Evolutionary conservation across 208 protist genomes (phyloP).

Genomic region (Strigomonas galati): DNA sequence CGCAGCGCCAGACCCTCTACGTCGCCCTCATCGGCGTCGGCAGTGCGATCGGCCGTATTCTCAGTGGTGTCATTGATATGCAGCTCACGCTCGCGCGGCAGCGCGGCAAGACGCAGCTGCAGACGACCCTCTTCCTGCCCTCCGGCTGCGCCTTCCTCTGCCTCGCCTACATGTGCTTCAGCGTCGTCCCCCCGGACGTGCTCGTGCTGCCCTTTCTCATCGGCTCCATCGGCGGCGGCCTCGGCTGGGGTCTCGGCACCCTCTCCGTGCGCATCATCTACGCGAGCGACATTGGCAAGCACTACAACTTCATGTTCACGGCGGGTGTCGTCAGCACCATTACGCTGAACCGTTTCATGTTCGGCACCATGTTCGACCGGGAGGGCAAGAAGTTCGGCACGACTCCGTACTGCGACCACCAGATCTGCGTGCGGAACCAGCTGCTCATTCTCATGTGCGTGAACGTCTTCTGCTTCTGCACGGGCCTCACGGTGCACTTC

Average conservation of each 20-base stretch:
- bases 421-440: conserved; percentile 51
- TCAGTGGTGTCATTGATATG: conserved; percentile 54
- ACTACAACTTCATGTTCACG: conserved; percentile 82
- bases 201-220: conserved; percentile 66
- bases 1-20: conserved; percentile 42
- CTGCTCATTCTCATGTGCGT: conserved; percentile 72
- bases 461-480: conserved; percentile 40
- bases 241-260: conserved; percentile 54
- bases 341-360: conserved; percentile 76
- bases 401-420: conserved; percentile 38
- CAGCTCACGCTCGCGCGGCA: conserved; percentile 29
- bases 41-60: conserved; percentile 64
- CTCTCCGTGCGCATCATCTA: conserved; percentile 65
- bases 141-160: conserved; percentile 29
- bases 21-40: conserved; percentile 64
- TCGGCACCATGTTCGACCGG: conserved; percentile 70
- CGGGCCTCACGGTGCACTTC: conserved; percentile 37
- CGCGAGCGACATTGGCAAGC: conserved; percentile 69
- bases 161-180: conserved; percentile 55
- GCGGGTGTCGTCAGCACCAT: conserved; percentile 66
- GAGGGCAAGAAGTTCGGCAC: conserved; percentile 27
- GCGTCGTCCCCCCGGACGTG: conserved; percentile 35
- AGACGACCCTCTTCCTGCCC: conserved; percentile 56
- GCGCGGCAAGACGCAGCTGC: conserved; percentile 23
- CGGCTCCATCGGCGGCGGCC: conserved; percentile 55